Evolutionary conservation across 495 filamentous ascomycete genomes (phyloP).

Genomic region (Tuber melanosporum): DNA sequence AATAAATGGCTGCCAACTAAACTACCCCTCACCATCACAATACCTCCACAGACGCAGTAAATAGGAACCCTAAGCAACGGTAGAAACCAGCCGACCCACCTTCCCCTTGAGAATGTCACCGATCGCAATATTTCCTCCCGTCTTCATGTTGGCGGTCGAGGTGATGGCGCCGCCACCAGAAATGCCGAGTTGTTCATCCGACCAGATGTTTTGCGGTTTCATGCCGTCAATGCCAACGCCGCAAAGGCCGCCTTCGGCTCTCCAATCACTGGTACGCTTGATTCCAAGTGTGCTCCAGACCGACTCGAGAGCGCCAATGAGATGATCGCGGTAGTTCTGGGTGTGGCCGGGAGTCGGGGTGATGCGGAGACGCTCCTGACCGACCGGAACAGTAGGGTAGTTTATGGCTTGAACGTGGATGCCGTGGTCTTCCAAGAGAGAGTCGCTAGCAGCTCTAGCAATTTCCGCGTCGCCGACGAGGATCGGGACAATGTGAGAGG

Average conservation of each 20-base stretch:
- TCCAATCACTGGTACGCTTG: constrained; percentile 87
- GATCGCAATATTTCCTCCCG: constrained; percentile 43
- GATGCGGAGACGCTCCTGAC: constrained; percentile 89
- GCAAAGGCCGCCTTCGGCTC: constrained; percentile 82
- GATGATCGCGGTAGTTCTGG: constrained; percentile 70
- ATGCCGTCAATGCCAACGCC: constrained; percentile 71
- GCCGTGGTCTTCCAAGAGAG: constrained; percentile 74
- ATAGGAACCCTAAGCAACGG: constrained; percentile 44
- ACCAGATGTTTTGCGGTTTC: constrained; percentile 70
- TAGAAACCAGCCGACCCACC: constrained; percentile 43
- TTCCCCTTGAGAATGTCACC: constrained; percentile 45
- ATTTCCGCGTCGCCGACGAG: constrained; percentile 90
- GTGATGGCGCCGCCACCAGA: constrained; percentile 39
- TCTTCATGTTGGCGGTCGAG: constrained; percentile 50
- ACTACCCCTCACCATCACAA: neutral
- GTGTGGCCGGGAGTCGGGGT: constrained; percentile 92
- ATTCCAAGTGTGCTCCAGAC: constrained; percentile 85
- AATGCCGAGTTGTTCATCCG: constrained; percentile 74
- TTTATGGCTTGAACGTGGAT: constrained; percentile 99
- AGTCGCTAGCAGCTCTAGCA: constrained; percentile 83
- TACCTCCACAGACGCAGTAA: neutral
- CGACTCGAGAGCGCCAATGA: constrained; percentile 74
- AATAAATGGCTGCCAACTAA: neutral
- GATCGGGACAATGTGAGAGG: constrained; percentile 89
- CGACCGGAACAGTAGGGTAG: constrained; percentile 94